phyloP scores from a whole-genome alignment of 768 basidiomycete species.

The Postia placenta region DNA sequence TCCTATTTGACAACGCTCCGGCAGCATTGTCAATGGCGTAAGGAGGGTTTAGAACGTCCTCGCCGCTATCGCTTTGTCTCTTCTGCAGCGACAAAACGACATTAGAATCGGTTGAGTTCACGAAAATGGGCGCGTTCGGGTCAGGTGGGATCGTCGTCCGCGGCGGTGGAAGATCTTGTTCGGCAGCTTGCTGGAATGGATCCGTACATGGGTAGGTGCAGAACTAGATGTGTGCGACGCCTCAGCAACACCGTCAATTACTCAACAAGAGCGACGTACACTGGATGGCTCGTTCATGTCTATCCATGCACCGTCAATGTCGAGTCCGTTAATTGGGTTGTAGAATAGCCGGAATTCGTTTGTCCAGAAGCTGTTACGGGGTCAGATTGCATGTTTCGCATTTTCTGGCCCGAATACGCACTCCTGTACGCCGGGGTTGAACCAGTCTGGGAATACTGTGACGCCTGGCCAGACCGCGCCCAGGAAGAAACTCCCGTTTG shows the following conservation, averaged over 20 bases:
- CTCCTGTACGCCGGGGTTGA: constrained; percentile 46
- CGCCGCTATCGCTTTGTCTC: constrained; percentile 23
- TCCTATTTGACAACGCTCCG: constrained; percentile 43
- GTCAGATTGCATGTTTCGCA: too few species aligned
- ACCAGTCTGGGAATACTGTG: constrained; percentile 42
- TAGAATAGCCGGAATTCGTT: constrained; percentile 56
- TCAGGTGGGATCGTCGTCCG: constrained; percentile 44
- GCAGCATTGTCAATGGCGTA: constrained; percentile 57
- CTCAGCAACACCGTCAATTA: not conserved
- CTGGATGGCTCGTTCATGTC: constrained; percentile 73
- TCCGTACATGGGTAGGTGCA: constrained; percentile 57
- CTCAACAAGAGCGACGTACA: constrained; percentile 29
- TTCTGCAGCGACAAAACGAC: constrained; percentile 15
- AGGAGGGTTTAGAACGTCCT: constrained; percentile 43
- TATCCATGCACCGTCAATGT: constrained; percentile 71
- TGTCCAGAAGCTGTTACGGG: constrained; percentile 47
- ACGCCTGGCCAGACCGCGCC: constrained; percentile 63
- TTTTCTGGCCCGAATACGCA: too few species aligned
- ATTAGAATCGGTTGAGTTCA: constrained; percentile 14
- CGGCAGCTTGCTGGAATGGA: constrained; percentile 50
- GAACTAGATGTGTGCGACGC: constrained; percentile 36
- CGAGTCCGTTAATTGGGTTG: constrained; percentile 43
- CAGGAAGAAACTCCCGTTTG: constrained; percentile 49
- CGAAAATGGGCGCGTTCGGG: constrained; percentile 49
- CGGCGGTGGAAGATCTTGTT: constrained; percentile 48